A percentile compares a stretch with the other conserved stretches of the same genome.
Conservation (phyloP, 768 basidiomycete genomes). For the Aureoboletus auriporus region DNA sequence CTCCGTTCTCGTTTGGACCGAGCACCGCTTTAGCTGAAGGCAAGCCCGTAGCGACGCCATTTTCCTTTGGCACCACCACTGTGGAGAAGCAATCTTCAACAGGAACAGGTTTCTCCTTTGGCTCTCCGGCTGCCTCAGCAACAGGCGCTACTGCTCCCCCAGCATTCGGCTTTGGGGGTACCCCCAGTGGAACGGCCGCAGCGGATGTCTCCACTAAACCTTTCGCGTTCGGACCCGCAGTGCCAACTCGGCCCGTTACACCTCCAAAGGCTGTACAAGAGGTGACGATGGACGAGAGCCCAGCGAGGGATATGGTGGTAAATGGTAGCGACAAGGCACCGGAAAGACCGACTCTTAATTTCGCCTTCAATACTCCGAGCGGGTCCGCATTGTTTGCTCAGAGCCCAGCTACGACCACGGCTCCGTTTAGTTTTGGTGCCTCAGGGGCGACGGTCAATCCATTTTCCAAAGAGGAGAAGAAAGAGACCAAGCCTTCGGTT, state of each 20-base stretch:
- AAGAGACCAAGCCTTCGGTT: slow-evolving; percentile 39
- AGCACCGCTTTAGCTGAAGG: slow-evolving; percentile 21
- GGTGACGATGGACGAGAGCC: slow-evolving; percentile 80
- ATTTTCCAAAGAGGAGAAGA: slow-evolving; percentile 48
- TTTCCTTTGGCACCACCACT: slow-evolving; percentile 31
- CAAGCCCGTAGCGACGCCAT: slow-evolving; percentile 17
- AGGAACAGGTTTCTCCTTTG: slow-evolving; percentile 42
- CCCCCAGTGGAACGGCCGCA: slow-evolving; percentile 31
- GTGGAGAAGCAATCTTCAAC: slow-evolving; percentile 34
- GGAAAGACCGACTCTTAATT: slow-evolving; percentile 40
- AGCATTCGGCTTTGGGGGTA: slow-evolving; percentile 46
- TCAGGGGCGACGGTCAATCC: slow-evolving; percentile 36
- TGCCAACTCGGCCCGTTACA: slow-evolving; percentile 49
- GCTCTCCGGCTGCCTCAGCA: slow-evolving; percentile 32
- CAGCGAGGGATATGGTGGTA: slow-evolving; percentile 55
- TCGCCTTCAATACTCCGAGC: slow-evolving; percentile 44
- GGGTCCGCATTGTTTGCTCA: slow-evolving; percentile 34
- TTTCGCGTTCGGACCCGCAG: slow-evolving; percentile 50
- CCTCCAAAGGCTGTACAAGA: slow-evolving; percentile 67
- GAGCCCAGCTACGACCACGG: slow-evolving; percentile 28
- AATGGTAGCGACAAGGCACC: slow-evolving; percentile 36
- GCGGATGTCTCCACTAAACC: slow-evolving; percentile 47
- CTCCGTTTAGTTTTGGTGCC: slow-evolving; percentile 33
- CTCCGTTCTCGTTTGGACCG: slow-evolving; percentile 44
- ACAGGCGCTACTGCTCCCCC: slow-evolving; percentile 29